These are phyloP conservation scores for Blumeria graminis DNA, from an alignment of 2,329 filamentous ascomycete species.

Conservation along the genomic window DNA sequence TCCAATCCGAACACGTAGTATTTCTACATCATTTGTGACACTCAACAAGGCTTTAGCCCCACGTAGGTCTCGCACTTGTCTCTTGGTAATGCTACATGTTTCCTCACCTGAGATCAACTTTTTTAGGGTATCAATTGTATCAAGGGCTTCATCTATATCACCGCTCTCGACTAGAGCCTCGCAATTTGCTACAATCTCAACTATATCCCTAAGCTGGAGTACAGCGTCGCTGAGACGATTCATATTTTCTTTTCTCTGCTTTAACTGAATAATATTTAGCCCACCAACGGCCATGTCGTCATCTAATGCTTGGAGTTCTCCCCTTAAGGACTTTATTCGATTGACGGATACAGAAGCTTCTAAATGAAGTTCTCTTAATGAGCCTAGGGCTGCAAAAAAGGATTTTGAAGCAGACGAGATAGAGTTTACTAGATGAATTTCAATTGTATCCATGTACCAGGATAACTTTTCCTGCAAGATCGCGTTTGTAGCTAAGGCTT, in stretches of 20 bases:
- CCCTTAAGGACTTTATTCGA: slow-evolving; percentile 57
- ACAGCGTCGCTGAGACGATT: slow-evolving; percentile 62
- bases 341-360: slow-evolving; percentile 81
- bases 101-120: slow-evolving; percentile 51
- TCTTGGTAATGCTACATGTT: background rate
- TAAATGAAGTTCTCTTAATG: slow-evolving; percentile 68
- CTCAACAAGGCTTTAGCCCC: slow-evolving; percentile 58
- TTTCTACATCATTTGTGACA: slow-evolving; percentile 50
- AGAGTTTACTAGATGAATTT: slow-evolving; percentile 86
- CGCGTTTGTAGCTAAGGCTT: slow-evolving; percentile 82
- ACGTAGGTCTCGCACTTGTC: slow-evolving; percentile 30
- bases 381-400: slow-evolving; percentile 85
- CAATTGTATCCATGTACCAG: slow-evolving; percentile 99
- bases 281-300: slow-evolving; percentile 69
- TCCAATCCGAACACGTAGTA: slow-evolving; percentile 58
- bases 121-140: slow-evolving; percentile 55
- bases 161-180: slow-evolving; percentile 64
- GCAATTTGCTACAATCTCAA: slow-evolving; percentile 49
- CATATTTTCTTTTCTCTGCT: slow-evolving; percentile 62
- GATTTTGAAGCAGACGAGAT: slow-evolving; percentile 91
- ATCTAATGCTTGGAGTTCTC: slow-evolving; percentile 60
- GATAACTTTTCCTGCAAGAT: slow-evolving; percentile 95
- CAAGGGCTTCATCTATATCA: slow-evolving; percentile 59
- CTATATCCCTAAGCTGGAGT: slow-evolving; percentile 55
- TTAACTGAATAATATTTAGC: slow-evolving; percentile 52